A percentile compares a stretch with the other conserved stretches of the same genome.
Evolutionary conservation across 495 filamentous ascomycete species (phyloP).

Genomic region (Xylaria intraflava): DNA sequence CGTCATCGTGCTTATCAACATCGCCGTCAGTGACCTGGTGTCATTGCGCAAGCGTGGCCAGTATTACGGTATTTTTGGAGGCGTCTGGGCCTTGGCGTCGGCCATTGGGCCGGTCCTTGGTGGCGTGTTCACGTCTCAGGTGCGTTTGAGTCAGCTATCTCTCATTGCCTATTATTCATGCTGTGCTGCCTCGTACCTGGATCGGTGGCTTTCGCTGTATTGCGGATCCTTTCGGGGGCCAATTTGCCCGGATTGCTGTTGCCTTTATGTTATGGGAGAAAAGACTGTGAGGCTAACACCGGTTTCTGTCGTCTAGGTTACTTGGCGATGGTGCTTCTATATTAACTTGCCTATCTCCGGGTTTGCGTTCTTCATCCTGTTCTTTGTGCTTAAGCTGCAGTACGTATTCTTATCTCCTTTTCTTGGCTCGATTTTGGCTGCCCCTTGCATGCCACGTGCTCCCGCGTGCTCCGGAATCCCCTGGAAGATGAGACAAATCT

Average conservation of each 20-base stretch:
- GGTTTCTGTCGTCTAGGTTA: conserved; percentile 20
- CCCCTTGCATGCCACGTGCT: no score
- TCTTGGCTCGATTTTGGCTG: no score
- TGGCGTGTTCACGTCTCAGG: conserved; percentile 57
- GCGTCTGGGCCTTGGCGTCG: conserved; percentile 65
- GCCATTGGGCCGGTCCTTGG: conserved; percentile 70
- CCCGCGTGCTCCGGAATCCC: no score
- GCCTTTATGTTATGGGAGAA: no score
- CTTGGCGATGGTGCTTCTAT: conserved; percentile 31
- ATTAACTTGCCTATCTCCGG: conserved; percentile 57
- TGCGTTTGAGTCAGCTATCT: neutral
- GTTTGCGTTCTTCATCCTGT: conserved; percentile 55
- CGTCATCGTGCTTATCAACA: conserved; percentile 70
- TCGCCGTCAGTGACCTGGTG: conserved; percentile 71
- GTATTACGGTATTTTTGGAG: conserved; percentile 50
- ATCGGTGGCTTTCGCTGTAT: no score
- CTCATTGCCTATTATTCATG: conserved; percentile 38
- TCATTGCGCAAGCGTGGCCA: conserved; percentile 59
- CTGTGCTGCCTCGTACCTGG: no score
- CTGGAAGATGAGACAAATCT: no score
- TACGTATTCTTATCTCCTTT: neutral
- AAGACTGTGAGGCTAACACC: neutral
- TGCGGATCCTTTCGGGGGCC: no score
- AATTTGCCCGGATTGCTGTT: no score
- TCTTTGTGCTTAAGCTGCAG: conserved; percentile 65